phyloP scores from a whole-genome alignment of 225 moss, liverwort and hornwort genomes.

The Anthoceros angustus region DNA sequence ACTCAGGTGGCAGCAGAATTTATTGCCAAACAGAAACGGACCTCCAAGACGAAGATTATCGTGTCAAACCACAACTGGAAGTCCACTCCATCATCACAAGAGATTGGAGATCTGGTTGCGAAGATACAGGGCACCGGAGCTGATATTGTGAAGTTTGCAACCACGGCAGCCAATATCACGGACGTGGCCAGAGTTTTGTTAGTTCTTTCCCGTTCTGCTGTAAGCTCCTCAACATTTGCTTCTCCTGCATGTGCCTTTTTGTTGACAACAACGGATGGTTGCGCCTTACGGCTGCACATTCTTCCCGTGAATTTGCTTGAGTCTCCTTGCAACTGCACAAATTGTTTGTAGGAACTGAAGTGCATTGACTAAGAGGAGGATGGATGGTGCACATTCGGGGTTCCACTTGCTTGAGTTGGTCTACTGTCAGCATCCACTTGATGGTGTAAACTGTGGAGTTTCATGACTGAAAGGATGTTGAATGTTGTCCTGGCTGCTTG shows the following conservation, averaged over 20 bases:
- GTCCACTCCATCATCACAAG: slow-evolving; percentile 55
- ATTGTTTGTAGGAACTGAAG: no score
- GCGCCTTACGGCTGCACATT: background rate
- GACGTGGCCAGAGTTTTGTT: slow-evolving; percentile 50
- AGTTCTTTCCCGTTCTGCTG: slow-evolving; percentile 32
- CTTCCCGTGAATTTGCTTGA: no score
- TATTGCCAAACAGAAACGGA: slow-evolving; percentile 24
- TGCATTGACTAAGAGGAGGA: no score
- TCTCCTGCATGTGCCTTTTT: background rate
- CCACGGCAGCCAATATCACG: slow-evolving; percentile 66
- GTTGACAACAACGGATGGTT: no score
- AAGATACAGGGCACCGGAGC: slow-evolving; percentile 61
- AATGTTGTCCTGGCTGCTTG: no score
- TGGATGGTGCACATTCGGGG: no score
- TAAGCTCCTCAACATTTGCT: slow-evolving; percentile 11
- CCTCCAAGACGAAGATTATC: slow-evolving; percentile 57
- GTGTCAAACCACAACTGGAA: slow-evolving; percentile 90
- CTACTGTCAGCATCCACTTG: no score
- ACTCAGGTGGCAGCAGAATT: slow-evolving; percentile 52
- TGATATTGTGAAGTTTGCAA: slow-evolving; percentile 70
- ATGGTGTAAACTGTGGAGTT: no score
- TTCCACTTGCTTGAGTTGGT: no score
- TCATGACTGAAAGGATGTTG: no score
- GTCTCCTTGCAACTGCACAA: no score
- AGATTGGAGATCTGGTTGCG: slow-evolving; percentile 40